phyloP scores from a whole-genome alignment of 2,329 filamentous ascomycete species.

The Achaetomium macrosporum region DNA sequence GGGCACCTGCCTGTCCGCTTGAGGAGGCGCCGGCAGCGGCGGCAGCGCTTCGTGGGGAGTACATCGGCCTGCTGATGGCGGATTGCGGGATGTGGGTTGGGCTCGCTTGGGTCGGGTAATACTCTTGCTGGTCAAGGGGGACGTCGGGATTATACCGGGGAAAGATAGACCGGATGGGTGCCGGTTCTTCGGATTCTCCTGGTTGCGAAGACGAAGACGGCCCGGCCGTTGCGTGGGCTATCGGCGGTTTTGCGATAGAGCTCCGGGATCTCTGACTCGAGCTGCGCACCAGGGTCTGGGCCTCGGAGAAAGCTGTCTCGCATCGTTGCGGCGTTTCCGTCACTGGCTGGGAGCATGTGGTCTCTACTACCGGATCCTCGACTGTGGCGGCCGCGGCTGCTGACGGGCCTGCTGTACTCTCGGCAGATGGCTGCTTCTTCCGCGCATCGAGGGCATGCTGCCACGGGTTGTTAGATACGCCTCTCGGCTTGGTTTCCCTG shows the following conservation, averaged over 20 bases:
- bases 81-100: slow-evolving; percentile 58
- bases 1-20: slow-evolving; percentile 23
- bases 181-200: slow-evolving; percentile 26
- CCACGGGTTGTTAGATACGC: slow-evolving; percentile 23
- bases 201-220: slow-evolving; percentile 13
- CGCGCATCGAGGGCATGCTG: slow-evolving; percentile 23
- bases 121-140: slow-evolving; percentile 61
- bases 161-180: slow-evolving; percentile 64
- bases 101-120: slow-evolving; percentile 61
- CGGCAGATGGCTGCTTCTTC: slow-evolving; percentile 5
- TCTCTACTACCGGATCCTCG: slow-evolving; percentile 18
- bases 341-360: slow-evolving; percentile 32
- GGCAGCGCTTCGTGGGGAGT: slow-evolving; percentile 37
- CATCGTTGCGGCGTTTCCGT: slow-evolving; percentile 41
- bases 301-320: slow-evolving; percentile 47
- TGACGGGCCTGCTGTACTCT: slow-evolving; percentile 11
- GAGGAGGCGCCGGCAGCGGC: not conserved
- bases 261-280: slow-evolving; percentile 46
- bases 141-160: slow-evolving; percentile 65
- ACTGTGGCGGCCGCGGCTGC: slow-evolving; percentile 9
- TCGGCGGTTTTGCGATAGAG: slow-evolving; percentile 52
- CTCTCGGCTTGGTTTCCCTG: slow-evolving; percentile 31
- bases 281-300: slow-evolving; percentile 44
- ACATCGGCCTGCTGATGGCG: slow-evolving; percentile 61
- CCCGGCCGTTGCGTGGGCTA: slow-evolving; percentile 26